These are phyloP conservation scores for Bipolaris cookei DNA, from an alignment of 2,329 filamentous ascomycete genomes.

Conservation along the genomic window DNA sequence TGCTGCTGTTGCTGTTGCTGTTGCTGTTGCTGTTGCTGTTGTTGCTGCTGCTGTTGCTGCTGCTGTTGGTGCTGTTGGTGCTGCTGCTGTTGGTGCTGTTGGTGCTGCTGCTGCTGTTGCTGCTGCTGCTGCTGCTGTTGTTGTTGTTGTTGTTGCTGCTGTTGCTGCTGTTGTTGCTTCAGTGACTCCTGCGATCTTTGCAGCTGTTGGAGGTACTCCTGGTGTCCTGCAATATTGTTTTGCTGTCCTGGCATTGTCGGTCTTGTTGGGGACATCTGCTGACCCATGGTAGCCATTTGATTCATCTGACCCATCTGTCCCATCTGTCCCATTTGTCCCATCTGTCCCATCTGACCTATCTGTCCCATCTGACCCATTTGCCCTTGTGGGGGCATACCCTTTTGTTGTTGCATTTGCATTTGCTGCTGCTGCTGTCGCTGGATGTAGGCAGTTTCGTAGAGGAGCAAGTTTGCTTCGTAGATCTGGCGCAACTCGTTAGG, in stretches of 20 bases:
- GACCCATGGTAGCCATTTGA: conserved; percentile 25
- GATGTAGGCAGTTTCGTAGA: conserved; percentile 75
- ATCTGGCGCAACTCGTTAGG: conserved; percentile 71
- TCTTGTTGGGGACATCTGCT: conserved; percentile 48
- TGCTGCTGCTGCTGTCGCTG: conserved; percentile 58
- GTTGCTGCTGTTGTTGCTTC: conserved; percentile 45
- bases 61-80: conserved; percentile 49
- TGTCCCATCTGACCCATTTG: conserved; percentile 27
- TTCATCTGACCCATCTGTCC: conserved; percentile 13
- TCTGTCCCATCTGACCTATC: conserved; percentile 9
- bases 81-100: not conserved
- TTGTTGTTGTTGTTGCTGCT: conserved; percentile 46
- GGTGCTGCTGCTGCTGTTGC: conserved; percentile 33
- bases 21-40: conserved; percentile 33
- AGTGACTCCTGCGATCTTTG: conserved; percentile 50
- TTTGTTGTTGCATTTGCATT: conserved; percentile 23
- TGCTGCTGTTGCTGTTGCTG: not conserved
- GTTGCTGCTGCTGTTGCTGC: conserved; percentile 24
- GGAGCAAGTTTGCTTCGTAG: conserved; percentile 76
- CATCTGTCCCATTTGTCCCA: conserved; percentile 15
- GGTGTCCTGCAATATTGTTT: conserved; percentile 59
- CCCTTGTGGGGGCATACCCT: conserved; percentile 41
- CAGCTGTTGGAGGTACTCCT: conserved; percentile 54
- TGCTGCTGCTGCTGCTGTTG: conserved; percentile 25
- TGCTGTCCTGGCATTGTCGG: conserved; percentile 37